phyloP scores from a whole-genome alignment of 441 rosid genomes.

The Arabidopsis lyrata region DNA sequence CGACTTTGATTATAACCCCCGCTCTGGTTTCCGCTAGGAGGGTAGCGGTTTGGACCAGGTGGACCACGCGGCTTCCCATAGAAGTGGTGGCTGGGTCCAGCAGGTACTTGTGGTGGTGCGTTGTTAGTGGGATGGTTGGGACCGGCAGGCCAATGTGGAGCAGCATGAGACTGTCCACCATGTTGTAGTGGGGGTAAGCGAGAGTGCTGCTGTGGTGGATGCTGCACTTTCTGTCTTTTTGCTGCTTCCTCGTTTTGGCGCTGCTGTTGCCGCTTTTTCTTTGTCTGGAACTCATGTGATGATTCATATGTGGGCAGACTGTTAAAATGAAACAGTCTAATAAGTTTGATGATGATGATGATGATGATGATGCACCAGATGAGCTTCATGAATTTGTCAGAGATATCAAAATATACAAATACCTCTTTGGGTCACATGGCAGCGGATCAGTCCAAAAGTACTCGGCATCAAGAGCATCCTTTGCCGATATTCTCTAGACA shows the following conservation, averaged over 20 bases:
- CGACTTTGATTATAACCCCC: slow-evolving; percentile 73
- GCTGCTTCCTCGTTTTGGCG: slow-evolving; percentile 79
- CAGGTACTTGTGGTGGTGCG: slow-evolving; percentile 61
- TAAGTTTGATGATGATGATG: slow-evolving; percentile 12
- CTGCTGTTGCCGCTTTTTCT: slow-evolving; percentile 87
- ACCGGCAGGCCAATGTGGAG: slow-evolving; percentile 63
- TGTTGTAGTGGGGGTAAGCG: slow-evolving; percentile 91
- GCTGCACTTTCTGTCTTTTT: slow-evolving; percentile 83
- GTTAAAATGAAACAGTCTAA: slow-evolving; percentile 6
- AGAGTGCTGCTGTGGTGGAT: slow-evolving; percentile 78
- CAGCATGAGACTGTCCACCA: slow-evolving; percentile 75
- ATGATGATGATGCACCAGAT: slow-evolving; percentile 1
- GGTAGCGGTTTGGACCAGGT: slow-evolving; percentile 74
- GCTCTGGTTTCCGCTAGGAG: slow-evolving; percentile 63
- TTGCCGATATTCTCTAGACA: slow-evolving; percentile 77
- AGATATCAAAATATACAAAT: not conserved
- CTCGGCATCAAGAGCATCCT: slow-evolving; percentile 92
- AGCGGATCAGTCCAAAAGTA: slow-evolving; percentile 92
- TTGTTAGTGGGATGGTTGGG: slow-evolving; percentile 67
- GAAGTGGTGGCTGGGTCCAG: slow-evolving; percentile 65
- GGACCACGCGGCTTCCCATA: slow-evolving; percentile 79
- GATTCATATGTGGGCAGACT: slow-evolving; percentile 90
- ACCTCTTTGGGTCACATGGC: slow-evolving; percentile 94
- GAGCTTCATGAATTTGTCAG: slow-evolving; percentile 9
- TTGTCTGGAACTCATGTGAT: slow-evolving; percentile 90